Conservation (phyloP, 805 yeast species). For the Ogataea neopini region DNA sequence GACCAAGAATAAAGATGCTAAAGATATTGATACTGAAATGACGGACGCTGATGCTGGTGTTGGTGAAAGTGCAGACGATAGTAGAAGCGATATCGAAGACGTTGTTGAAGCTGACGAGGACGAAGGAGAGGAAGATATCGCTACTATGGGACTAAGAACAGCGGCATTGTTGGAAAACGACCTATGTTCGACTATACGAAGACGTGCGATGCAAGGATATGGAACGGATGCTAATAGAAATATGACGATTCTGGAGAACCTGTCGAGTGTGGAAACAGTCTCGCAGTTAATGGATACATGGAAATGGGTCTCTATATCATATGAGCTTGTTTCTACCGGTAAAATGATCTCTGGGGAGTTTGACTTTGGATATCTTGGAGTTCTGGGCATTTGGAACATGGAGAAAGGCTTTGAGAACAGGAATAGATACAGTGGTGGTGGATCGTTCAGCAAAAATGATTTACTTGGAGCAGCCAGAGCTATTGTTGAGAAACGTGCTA, state of each 20-base stretch:
- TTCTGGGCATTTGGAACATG: slow-evolving; percentile 87
- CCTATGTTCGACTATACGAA: slow-evolving; percentile 68
- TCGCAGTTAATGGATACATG: slow-evolving; percentile 75
- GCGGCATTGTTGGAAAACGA: slow-evolving; percentile 59
- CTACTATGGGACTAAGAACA: slow-evolving; percentile 21
- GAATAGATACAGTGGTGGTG: slow-evolving; percentile 43
- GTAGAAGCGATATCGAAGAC: not conserved
- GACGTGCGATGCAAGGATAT: slow-evolving; percentile 73
- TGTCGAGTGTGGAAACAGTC: slow-evolving; percentile 52
- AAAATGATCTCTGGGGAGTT: slow-evolving; percentile 67
- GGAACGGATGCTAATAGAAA: slow-evolving; percentile 68
- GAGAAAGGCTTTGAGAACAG: slow-evolving; percentile 51
- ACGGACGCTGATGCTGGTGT: not conserved
- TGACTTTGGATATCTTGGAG: slow-evolving; percentile 88
- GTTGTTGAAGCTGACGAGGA: slow-evolving; percentile 2
- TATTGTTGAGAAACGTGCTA: slow-evolving; percentile 47
- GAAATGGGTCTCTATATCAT: slow-evolving; percentile 85
- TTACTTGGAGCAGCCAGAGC: slow-evolving; percentile 51
- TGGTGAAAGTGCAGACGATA: not conserved
- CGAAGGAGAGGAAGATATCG: slow-evolving; percentile 5
- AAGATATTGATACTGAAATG: not conserved
- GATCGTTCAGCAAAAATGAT: slow-evolving; percentile 40
- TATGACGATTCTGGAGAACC: slow-evolving; percentile 54
- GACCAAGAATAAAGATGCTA: not conserved
- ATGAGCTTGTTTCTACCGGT: slow-evolving; percentile 61